Conservation (phyloP, 371 early-diverging fungal species). For the Batrachochytrium dendrobatidis region DNA sequence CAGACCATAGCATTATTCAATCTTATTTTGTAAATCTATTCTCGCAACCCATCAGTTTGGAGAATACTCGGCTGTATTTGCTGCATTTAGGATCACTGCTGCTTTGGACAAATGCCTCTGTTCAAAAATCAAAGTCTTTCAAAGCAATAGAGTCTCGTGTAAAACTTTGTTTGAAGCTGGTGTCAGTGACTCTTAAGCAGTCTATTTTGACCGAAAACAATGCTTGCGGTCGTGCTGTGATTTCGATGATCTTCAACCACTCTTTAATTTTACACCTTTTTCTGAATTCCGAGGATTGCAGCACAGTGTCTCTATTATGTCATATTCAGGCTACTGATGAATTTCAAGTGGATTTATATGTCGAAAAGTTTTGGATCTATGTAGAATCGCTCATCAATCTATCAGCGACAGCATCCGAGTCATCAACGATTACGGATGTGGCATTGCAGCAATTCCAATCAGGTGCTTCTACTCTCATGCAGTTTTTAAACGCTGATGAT, state of each 20-base stretch:
- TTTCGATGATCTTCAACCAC: too few species aligned
- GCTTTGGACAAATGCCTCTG: background rate
- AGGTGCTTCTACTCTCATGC: too few species aligned
- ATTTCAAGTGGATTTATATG: background rate
- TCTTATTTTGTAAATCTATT: background rate
- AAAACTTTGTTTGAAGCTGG: background rate
- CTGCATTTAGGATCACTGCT: background rate
- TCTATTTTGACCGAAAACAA: background rate
- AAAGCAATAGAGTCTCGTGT: background rate
- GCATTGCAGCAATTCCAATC: too few species aligned
- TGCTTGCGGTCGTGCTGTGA: conserved; percentile 11
- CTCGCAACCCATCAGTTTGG: too few species aligned
- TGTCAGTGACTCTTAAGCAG: background rate
- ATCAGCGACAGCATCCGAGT: too few species aligned
- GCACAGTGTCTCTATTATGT: background rate
- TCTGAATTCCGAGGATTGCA: background rate
- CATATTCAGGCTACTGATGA: background rate
- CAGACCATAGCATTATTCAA: background rate
- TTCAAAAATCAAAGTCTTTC: background rate
- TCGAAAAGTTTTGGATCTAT: conserved; percentile 1
- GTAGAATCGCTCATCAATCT: background rate
- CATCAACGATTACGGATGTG: too few species aligned
- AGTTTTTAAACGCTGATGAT: too few species aligned
- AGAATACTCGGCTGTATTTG: too few species aligned
- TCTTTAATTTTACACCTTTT: conserved; percentile 13